A percentile compares a stretch with the other conserved stretches of the same genome.
Evolutionary conservation across 768 basidiomycete genomes (phyloP).

Genomic region (Mycena latifolia): DNA sequence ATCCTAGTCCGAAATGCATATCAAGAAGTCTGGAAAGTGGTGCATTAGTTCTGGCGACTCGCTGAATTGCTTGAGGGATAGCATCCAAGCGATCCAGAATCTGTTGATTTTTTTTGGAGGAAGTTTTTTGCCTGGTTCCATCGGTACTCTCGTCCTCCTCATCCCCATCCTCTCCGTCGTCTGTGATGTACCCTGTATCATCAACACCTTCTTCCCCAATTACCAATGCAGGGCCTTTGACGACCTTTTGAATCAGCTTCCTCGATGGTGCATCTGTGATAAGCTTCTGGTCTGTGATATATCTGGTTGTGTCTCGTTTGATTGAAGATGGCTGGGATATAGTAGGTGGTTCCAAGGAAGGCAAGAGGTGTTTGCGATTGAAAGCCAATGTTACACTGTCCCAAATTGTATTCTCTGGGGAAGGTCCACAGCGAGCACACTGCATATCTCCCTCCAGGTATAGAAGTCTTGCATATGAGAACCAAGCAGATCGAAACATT

Average conservation of each 20-base stretch:
- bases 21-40: neutral
- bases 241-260: neutral
- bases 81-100: neutral
- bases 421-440: constrained; percentile 26
- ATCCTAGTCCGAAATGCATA: neutral
- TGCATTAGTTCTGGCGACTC: neutral
- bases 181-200: no score
- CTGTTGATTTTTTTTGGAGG: neutral
- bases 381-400: constrained; percentile 38
- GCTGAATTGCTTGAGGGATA: neutral
- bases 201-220: no score
- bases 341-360: constrained; percentile 44
- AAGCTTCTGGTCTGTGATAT: constrained; percentile 22
- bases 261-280: neutral
- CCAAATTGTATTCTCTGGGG: constrained; percentile 33
- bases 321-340: constrained; percentile 23
- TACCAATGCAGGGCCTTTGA: neutral
- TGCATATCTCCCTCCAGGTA: constrained; percentile 22
- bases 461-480: constrained; percentile 28
- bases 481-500: constrained; percentile 30
- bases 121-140: neutral
- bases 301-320: constrained; percentile 13
- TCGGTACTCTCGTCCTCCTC: neutral
- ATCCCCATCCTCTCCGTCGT: no score
- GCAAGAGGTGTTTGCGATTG: constrained; percentile 31